Conservation (phyloP, 176 grass and related monocot species). For the Rhynchospora pubera region DNA sequence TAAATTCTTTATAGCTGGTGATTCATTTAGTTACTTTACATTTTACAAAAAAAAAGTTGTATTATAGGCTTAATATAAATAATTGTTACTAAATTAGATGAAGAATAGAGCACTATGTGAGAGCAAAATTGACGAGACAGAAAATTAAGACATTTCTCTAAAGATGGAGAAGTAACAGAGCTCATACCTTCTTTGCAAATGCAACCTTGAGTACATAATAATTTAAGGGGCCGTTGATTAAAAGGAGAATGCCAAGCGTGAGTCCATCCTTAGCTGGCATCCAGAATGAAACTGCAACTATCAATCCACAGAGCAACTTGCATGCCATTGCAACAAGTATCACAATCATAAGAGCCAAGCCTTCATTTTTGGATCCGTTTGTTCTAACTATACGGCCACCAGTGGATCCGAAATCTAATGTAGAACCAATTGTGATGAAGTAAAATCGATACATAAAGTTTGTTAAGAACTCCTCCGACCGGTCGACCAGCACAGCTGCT, state of each 20-base stretch:
- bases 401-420: background rate
- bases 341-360: background rate
- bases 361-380: background rate
- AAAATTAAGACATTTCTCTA: background rate
- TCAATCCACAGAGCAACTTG: conserved; percentile 21
- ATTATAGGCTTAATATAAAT: no score
- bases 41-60: background rate
- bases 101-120: background rate
- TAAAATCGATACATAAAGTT: conserved; percentile 23
- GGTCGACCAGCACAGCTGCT: conserved; percentile 3
- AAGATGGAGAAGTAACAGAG: background rate
- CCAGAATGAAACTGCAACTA: conserved; percentile 9
- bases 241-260: conserved; percentile 29
- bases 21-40: background rate
- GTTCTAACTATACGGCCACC: background rate
- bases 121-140: background rate
- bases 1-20: background rate
- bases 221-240: conserved; percentile 25
- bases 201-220: conserved; percentile 19
- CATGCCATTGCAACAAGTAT: background rate
- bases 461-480: conserved; percentile 9
- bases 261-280: conserved; percentile 25
- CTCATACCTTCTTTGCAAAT: conserved; percentile 7
- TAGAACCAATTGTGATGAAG: background rate
- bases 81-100: background rate